These are phyloP conservation scores for Hondaea fermentalgiana DNA, from an alignment of 108 stramenopile species.

Conservation along the genomic window DNA sequence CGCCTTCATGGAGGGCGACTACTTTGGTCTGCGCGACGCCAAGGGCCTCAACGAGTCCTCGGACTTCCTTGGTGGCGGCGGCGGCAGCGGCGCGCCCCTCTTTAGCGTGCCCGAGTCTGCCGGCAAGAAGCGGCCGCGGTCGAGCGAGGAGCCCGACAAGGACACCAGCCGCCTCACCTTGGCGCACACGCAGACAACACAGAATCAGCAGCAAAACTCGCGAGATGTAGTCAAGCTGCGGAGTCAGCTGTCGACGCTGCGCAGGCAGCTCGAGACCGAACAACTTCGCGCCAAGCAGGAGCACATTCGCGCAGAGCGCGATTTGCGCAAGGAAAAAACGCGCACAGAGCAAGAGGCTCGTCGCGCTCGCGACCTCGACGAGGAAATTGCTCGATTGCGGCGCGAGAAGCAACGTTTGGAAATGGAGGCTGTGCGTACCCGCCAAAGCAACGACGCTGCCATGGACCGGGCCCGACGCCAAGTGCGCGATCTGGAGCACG, in stretches of 20 bases:
- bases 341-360: not conserved
- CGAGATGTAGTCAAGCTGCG: too few relatives aligned
- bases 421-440: not conserved
- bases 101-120: too few relatives aligned
- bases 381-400: not conserved
- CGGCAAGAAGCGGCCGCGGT: too few relatives aligned
- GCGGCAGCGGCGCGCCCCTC: too few relatives aligned
- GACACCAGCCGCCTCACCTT: too few relatives aligned
- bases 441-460: not conserved
- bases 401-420: not conserved
- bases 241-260: not conserved
- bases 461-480: not conserved
- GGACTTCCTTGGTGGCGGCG: too few relatives aligned
- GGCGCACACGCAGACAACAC: too few relatives aligned
- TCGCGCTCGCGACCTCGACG: not conserved
- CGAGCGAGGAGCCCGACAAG: not conserved
- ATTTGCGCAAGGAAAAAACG: not conserved
- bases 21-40: not conserved
- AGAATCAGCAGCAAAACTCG: too few relatives aligned
- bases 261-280: not conserved
- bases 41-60: too few relatives aligned
- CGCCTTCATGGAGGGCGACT: not conserved
- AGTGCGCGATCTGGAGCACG: not conserved
- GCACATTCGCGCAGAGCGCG: not conserved
- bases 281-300: not conserved